Base-by-base conservation (phyloP, 2,329 filamentous ascomycete species). In the Neophaeococcomyces aloes region DNA sequence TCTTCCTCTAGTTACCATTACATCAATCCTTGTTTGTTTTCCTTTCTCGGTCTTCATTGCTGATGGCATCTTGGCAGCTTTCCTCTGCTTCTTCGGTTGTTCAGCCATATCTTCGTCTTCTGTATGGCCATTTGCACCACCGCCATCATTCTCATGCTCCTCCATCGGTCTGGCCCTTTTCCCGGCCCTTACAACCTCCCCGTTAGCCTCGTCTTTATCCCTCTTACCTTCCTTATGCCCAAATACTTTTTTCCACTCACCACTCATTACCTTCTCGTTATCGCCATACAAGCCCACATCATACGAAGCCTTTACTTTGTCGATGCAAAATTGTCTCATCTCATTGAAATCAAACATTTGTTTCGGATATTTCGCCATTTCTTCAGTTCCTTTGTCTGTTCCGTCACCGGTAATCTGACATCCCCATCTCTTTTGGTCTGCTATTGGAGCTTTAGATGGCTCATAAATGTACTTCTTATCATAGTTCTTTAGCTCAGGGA, bases 341-440 rank as follows among this genome's bases (percentile, higher is more conserved):
- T 76, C 70, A 14, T 65, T 59, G 56, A 87, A 88, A 61, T 87
- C 81, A 57, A 88, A 84, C 74, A 87, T 86, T 1, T 81, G 81
- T 57, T 80, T 80, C 1, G 82, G 81, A 58, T 87, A 88, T 63
- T 27, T 59, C 53, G 15, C 63, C 62, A 5, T 56, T 4, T 36
- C 35, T 11, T 27, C 21, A 4, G 25, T 37, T 3, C 23, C 39
- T 14, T 17, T 36, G 8, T 40, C 58, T 21, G 68, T 57, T 2
- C 71, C 72, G 49, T 79, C 69, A 0, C 75, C 77, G 35, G 67
- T 72, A 42, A 84, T 64, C 14, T 74, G 57, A 40, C 83, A 80
- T 0, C 78, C 75, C 45, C 81, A 83, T 55, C 72, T 77, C 58
- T 76, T 82, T 64, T 85, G 78, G 45, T 86, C 82, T 15, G 62